Percentiles rank a stretch among this genome's conserved stretches.
phyloP scores from a whole-genome alignment of 1,284 basidiomycete genomes.

The Pterula multifida region DNA sequence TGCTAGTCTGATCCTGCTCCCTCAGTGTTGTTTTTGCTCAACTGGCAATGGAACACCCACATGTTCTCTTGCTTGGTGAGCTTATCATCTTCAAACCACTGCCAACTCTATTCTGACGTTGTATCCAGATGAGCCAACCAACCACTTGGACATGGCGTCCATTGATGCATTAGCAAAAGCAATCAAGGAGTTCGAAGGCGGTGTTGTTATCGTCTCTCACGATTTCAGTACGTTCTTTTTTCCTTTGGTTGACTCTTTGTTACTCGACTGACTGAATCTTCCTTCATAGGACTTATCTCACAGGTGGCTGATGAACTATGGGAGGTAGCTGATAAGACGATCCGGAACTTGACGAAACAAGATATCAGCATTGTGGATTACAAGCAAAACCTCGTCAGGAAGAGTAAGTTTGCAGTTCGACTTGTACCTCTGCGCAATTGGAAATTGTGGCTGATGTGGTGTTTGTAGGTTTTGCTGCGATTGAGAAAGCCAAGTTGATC shows the following conservation, averaged over 20 bases:
- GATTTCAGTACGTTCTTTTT: constrained; percentile 69
- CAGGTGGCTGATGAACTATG: constrained; percentile 96
- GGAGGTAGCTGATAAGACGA: constrained; percentile 94
- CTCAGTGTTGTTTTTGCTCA: constrained; percentile 83
- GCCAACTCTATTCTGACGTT: neutral
- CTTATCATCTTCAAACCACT: too few species aligned
- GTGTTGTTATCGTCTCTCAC: constrained; percentile 96
- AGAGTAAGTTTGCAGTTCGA: constrained; percentile 37
- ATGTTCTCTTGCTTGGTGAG: constrained; percentile 72
- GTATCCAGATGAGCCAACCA: constrained; percentile 70
- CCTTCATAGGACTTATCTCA: constrained; percentile 63
- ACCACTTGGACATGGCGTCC: constrained; percentile 90
- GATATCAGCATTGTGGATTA: constrained; percentile 88
- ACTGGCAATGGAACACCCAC: constrained; percentile 88
- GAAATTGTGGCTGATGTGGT: constrained; percentile 9
- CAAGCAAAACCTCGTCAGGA: constrained; percentile 68
- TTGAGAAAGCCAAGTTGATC: constrained; percentile 89
- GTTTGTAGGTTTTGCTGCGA: constrained; percentile 48
- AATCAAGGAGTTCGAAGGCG: constrained; percentile 95
- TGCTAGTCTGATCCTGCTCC: constrained; percentile 8
- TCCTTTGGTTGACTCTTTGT: constrained; percentile 9
- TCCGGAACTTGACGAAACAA: constrained; percentile 83
- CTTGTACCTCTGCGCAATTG: constrained; percentile 8
- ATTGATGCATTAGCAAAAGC: constrained; percentile 92
- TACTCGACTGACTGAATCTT: constrained; percentile 2